phyloP scores from a whole-genome alignment of 2,329 filamentous ascomycete genomes.

The Cytospora chrysosperma region DNA sequence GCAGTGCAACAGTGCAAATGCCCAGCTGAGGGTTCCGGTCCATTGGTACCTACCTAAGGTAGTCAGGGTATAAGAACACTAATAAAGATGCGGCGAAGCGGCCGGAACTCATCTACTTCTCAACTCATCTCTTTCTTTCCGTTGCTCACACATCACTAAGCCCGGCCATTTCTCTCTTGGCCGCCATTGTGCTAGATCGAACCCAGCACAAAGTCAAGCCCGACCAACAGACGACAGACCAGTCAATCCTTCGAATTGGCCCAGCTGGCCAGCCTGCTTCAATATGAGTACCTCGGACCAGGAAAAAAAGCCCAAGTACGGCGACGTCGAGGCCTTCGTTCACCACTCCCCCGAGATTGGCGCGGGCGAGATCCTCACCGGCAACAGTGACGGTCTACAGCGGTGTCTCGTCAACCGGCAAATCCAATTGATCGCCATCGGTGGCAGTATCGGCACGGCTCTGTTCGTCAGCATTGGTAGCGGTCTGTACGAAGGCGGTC shows the following conservation, averaged over 20 bases:
- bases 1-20: background rate
- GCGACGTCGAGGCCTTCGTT: slow-evolving; percentile 11
- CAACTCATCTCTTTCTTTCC: background rate
- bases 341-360: slow-evolving; percentile 6
- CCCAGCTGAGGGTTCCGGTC: background rate
- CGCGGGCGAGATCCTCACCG: slow-evolving; percentile 7
- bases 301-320: slow-evolving; percentile 19
- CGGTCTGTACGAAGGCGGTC: slow-evolving; percentile 47
- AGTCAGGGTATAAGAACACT: too few species aligned
- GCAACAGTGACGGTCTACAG: slow-evolving; percentile 35
- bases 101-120: background rate
- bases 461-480: slow-evolving; percentile 62
- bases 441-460: slow-evolving; percentile 57
- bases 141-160: background rate
- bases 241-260: background rate
- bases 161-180: background rate
- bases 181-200: background rate
- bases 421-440: slow-evolving; percentile 59
- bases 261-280: background rate
- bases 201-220: background rate
- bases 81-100: too few species aligned
- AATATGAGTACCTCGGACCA: slow-evolving; percentile 9
- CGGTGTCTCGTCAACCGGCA: slow-evolving; percentile 53
- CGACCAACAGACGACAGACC: background rate
- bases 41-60: too few species aligned